These are phyloP conservation scores for Schoenoplectus triqueter DNA, from an alignment of 202 grass and related monocot species.

Conservation along the genomic window DNA sequence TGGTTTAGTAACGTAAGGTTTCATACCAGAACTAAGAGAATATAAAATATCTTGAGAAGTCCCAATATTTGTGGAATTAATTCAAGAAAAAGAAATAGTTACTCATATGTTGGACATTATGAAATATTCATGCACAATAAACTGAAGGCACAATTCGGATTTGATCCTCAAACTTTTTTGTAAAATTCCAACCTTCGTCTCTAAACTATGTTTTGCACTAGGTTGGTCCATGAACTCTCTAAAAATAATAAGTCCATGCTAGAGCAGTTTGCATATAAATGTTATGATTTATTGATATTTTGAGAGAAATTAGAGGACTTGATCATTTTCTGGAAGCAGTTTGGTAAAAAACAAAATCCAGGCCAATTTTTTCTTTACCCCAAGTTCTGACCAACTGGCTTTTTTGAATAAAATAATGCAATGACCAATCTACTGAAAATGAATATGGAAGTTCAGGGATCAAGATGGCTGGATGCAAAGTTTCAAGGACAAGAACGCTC, in stretches of 20 bases:
- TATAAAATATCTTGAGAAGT: not conserved
- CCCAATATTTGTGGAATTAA: not conserved
- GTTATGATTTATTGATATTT: too few species aligned
- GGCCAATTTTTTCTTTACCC: not conserved
- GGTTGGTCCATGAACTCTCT: not conserved
- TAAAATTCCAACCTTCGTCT: not conserved
- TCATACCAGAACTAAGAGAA: not conserved
- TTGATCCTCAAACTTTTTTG: not conserved
- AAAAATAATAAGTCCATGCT: not conserved
- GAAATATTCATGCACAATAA: constrained; percentile 4
- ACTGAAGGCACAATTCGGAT: not conserved
- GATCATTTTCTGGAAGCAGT: not conserved
- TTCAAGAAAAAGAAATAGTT: not conserved
- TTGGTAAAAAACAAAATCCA: not conserved
- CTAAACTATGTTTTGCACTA: not conserved
- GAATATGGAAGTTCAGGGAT: not conserved
- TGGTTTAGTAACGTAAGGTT: not conserved
- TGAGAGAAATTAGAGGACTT: not conserved
- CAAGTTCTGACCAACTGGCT: not conserved
- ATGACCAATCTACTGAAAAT: not conserved
- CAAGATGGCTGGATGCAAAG: not conserved
- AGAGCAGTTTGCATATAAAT: too few species aligned
- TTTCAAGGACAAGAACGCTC: not conserved
- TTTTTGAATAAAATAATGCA: not conserved
- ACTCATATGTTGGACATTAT: not conserved